Conservation (phyloP, 148 eudicot genomes). For the Fallopia convolvulus region DNA sequence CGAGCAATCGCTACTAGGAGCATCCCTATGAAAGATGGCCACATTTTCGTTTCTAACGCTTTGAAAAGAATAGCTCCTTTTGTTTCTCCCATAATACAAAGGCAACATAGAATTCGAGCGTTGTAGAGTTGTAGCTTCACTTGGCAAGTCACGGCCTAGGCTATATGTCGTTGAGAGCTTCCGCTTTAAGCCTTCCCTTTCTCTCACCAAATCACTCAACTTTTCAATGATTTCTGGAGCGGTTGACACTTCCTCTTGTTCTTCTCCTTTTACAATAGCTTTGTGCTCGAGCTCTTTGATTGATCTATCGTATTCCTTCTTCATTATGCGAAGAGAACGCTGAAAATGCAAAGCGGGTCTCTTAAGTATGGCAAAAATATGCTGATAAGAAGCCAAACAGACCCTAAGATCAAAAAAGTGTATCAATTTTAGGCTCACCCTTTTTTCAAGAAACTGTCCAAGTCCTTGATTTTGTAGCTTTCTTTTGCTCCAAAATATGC, state of each 20-base stretch:
- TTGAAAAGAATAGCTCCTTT: conserved; percentile 54
- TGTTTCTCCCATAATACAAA: conserved; percentile 30
- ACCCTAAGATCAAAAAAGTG: not conserved
- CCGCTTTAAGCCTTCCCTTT: conserved; percentile 56
- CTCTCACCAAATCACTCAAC: conserved; percentile 43
- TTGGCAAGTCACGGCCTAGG: conserved; percentile 52
- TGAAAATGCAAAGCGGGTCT: conserved; percentile 17
- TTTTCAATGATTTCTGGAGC: conserved; percentile 42
- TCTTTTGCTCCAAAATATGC: conserved; percentile 73
- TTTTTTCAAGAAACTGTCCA: conserved; percentile 71
- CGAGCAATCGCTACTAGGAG: conserved; percentile 27
- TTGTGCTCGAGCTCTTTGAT: conserved; percentile 66
- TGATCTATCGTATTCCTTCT: conserved; percentile 64
- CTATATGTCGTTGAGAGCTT: conserved; percentile 90
- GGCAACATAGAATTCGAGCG: conserved; percentile 55
- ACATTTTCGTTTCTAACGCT: conserved; percentile 39
- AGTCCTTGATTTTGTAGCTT: conserved; percentile 75
- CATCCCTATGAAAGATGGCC: conserved; percentile 35
- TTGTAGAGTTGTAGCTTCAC: conserved; percentile 11
- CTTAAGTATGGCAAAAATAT: not conserved
- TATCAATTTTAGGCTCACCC: conserved; percentile 42
- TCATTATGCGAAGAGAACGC: conserved; percentile 65
- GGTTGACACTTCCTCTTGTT: conserved; percentile 33
- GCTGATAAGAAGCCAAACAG: not conserved
- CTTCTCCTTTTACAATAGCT: conserved; percentile 20